Conservation (phyloP, 257 asterid genomes). For the Handroanthus guayacan region DNA sequence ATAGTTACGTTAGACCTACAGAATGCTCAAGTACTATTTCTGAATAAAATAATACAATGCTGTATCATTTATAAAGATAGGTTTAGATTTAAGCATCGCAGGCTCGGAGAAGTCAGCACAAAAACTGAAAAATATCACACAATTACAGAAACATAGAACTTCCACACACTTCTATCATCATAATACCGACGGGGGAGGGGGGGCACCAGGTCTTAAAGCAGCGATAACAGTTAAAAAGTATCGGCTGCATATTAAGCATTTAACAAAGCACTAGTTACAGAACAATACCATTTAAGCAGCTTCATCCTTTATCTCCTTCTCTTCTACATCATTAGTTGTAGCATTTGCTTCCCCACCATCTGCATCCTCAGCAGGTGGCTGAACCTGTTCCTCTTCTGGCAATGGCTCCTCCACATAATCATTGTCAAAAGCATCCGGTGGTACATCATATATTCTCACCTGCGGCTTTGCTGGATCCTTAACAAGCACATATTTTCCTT, state of each 20-base stretch:
- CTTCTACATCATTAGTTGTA: slow-evolving; percentile 49
- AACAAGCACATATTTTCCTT: slow-evolving; percentile 95
- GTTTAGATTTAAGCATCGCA: background rate
- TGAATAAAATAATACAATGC: background rate
- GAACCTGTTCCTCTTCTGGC: slow-evolving; percentile 96
- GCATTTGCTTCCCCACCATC: slow-evolving; percentile 63
- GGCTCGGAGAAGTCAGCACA: background rate
- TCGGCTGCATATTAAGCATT: background rate
- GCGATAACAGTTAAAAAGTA: background rate
- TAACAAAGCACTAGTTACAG: background rate
- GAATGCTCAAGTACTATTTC: background rate
- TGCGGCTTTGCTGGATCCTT: slow-evolving; percentile 97
- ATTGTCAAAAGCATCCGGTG: slow-evolving; percentile 96
- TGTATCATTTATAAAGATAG: background rate
- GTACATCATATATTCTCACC: slow-evolving; percentile 94
- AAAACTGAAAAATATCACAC: background rate
- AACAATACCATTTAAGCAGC: slow-evolving; percentile 53
- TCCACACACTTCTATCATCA: background rate
- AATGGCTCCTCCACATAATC: slow-evolving; percentile 98
- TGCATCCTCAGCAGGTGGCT: slow-evolving; percentile 85
- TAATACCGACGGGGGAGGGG: too few relatives aligned
- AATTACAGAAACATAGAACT: too few relatives aligned
- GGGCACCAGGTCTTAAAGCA: background rate
- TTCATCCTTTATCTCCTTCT: slow-evolving; percentile 53
- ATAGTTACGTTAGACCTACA: background rate